Evolutionary conservation across 768 basidiomycete species (phyloP), one percentile per base, ranked within the genome.

Genomic region (Xerocomellus chrysenteron): DNA sequence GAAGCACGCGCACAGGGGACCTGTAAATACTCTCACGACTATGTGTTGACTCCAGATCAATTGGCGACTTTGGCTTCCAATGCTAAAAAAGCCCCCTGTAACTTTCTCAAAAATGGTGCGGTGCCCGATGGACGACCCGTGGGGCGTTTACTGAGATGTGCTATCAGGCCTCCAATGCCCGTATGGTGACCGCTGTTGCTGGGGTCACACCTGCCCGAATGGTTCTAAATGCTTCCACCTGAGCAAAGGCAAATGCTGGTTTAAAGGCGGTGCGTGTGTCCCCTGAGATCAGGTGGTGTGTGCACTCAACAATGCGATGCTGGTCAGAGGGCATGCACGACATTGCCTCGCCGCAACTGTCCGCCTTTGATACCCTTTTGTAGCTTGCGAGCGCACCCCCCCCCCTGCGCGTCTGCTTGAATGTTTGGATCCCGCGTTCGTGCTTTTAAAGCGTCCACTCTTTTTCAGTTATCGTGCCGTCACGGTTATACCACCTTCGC

Each of bases 21-120:
- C 44, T 92, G 90, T 81, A 90, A 87, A 74, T 92, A 92, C 73
- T 89, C 89, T 43, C 90, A 92, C 72, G 87, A 90, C 57, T 92
- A 91, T 66, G 72, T 80, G 44, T 71, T 92, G 53, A 86, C 85
- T 2, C 76, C 81, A 5, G 90, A 89, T 46, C 89, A 92, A 68
- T 75, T 91, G 56, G 80, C 80, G 30, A 81, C 80, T n/a, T 72
- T 92, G 66, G 80, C 88, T 32, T 81, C 76, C 65, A 90, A 87
- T 64, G 90, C 90, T 26, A 91, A 90, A 74, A 92, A 92, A 61
- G 89, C 89, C 2, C 90, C 90, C 1, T 92, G 90, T 72, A 91
- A 90, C 68, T 90, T 86, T 78, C 76, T 90, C 19, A 91, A 91
- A 73, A 89, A 87, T 61, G 87, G 90, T 85, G 54, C 24, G 74